Conservation (phyloP, 257 asterid species). For the Apocynum venetum region DNA sequence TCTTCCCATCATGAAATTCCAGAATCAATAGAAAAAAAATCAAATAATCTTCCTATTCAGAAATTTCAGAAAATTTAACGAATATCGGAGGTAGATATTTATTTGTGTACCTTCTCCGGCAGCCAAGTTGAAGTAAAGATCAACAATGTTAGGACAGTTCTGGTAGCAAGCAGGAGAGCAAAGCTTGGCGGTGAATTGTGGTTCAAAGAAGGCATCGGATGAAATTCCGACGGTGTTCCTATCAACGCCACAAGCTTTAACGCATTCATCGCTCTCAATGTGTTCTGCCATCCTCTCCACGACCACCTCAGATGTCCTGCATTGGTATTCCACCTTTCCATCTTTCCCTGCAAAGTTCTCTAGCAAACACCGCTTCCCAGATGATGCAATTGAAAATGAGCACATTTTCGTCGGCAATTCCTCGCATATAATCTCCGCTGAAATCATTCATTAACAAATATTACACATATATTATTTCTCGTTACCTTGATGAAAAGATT, state of each 20-base stretch:
- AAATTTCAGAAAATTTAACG: neutral
- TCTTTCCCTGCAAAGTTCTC: slow-evolving; percentile 45
- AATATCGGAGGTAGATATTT: no score
- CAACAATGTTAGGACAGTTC: slow-evolving; percentile 75
- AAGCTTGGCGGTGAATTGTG: slow-evolving; percentile 48
- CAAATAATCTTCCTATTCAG: neutral
- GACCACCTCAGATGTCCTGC: slow-evolving; percentile 71
- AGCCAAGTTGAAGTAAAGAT: slow-evolving; percentile 79
- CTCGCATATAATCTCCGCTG: slow-evolving; percentile 79
- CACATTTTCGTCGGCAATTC: slow-evolving; percentile 50
- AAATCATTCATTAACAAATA: neutral
- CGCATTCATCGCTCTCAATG: slow-evolving; percentile 71
- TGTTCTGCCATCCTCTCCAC: slow-evolving; percentile 58
- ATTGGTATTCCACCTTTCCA: slow-evolving; percentile 43
- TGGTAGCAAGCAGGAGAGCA: slow-evolving; percentile 69
- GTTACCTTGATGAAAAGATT: neutral
- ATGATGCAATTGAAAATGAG: slow-evolving; percentile 65
- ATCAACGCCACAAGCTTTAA: slow-evolving; percentile 60
- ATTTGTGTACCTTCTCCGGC: slow-evolving; percentile 64
- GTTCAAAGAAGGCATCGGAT: slow-evolving; percentile 59
- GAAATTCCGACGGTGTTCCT: slow-evolving; percentile 65
- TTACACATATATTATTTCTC: no score
- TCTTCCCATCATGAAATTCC: neutral
- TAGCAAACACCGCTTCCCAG: slow-evolving; percentile 82
- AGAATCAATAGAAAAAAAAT: neutral